Base-by-base conservation (phyloP, 1,139 yeast genomes). In the Kluyveromyces sp. region DNA sequence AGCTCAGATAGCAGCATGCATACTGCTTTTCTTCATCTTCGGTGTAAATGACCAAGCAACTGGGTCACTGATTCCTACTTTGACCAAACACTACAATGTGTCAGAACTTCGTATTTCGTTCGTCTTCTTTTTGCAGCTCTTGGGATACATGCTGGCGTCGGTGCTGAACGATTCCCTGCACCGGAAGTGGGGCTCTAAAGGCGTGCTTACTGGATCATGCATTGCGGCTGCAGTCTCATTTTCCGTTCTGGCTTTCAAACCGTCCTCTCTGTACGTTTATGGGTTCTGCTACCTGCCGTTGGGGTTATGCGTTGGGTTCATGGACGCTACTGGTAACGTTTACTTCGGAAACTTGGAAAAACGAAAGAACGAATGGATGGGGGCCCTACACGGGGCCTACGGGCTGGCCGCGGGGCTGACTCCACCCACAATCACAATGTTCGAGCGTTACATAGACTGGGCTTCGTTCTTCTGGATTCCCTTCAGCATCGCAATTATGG, bases 361-460 rank as follows among this genome's bases (percentile, higher is more conserved):
- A 49, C 73, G 79, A 33, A 81, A 81, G 36, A 61, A 59, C 58
- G 83, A 79, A 55, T 58, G 80, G 20, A 65, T 82, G 63, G 89
- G 89, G 1, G 60, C 78, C 0, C 58, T 81, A 51, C 92, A 82
- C 63, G 83, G 86, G 0, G 70, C 74, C 49, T 82, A 79, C 56
- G 89, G 89, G 0, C 60, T 79, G 4, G 87, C 88, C 0, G 77
- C 85, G 40, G 74, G 81, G 68, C 64, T 78, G 0, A 72, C 85
- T 1, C 88, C 92, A 0, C 74, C 79, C 3, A 49, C 77, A 20
- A 73, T 77, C n/a, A 70, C 81, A 0, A 55, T 63, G 42, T 56
- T 67, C 37, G 67, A 75, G 35, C 53, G 71, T 22, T 52, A 50
- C 45, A 55, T 55, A 8, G 52, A 54, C 25, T 62, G 66, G 66